Evolutionary conservation across 164 flowering plant species (phyloP).

Genomic region (Aristolochia fimbriata): DNA sequence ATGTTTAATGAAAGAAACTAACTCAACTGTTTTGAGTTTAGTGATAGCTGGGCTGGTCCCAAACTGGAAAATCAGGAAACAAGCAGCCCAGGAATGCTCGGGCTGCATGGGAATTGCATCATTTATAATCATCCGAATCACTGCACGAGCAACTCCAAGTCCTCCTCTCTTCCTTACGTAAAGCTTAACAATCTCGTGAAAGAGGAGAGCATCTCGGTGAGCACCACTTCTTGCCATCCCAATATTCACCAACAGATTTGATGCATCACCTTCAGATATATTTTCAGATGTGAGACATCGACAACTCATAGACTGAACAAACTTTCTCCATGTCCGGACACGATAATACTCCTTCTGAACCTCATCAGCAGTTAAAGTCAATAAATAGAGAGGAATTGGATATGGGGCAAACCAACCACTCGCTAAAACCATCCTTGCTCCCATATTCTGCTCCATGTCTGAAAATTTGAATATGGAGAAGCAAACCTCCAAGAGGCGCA

Average conservation of each 20-base stretch:
- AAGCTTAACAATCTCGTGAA: slow-evolving; percentile 57
- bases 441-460: slow-evolving; percentile 68
- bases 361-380: slow-evolving; percentile 58
- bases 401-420: slow-evolving; percentile 95
- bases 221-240: slow-evolving; percentile 56
- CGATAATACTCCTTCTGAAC: slow-evolving; percentile 39
- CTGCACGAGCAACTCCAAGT: slow-evolving; percentile 43
- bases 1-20: slow-evolving; percentile 45
- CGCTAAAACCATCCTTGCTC: slow-evolving; percentile 74
- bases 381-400: slow-evolving; percentile 46
- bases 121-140: slow-evolving; percentile 51
- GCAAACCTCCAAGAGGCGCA: slow-evolving; percentile 81
- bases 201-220: slow-evolving; percentile 37
- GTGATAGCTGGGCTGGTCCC: slow-evolving; percentile 43
- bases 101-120: slow-evolving; percentile 34
- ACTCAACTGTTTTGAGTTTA: slow-evolving; percentile 54
- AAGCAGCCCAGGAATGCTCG: slow-evolving; percentile 84
- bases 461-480: slow-evolving; percentile 90
- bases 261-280: slow-evolving; percentile 62
- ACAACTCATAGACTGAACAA: slow-evolving; percentile 42
- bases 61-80: slow-evolving; percentile 64
- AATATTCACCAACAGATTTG: slow-evolving; percentile 62
- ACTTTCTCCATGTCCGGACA: slow-evolving; percentile 36
- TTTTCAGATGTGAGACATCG: slow-evolving; percentile 39
- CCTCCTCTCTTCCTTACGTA: slow-evolving; percentile 56